Evolutionary conservation across 2,329 filamentous ascomycete genomes (phyloP), one percentile per base, ranked within the genome.

Genomic region (Aspergillus fumigatus): DNA sequence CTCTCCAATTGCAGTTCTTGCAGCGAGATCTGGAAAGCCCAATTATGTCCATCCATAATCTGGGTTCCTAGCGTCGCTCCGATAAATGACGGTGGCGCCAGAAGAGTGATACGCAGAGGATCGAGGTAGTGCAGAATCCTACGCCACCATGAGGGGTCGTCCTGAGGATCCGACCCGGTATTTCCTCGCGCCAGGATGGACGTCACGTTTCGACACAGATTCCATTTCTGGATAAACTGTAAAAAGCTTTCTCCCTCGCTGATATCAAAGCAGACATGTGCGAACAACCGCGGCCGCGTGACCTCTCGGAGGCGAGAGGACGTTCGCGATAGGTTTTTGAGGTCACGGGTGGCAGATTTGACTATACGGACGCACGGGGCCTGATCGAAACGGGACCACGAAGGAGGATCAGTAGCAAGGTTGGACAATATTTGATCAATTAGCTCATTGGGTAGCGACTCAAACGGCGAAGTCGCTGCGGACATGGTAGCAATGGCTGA

Each of bases 11-110:
- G 76, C 6, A 90, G 69, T 43, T 87, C 79, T 62, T 90, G 87
- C 53, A 83, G 81, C 6, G 80, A 79, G 59, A 84, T 83, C 54
- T 84, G 79, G 63, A 89, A 89, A 25, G 81, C 81, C 85, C 85
- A 88, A 4, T 77, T 76, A 65, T 88, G 83, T 9, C 77, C 77
- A 41, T 83, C 75, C 51, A 82, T 80, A 27, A 88, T 75, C 56
- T 77, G 78, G 4, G 81, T 81, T 19, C 82, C 82, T 4, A 88
- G 73, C 50, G 90, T 75, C 0, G 79, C 79, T 1, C 86, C 84
- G 7, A 92, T 76, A 19, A 84, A 82, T 3, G 80, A 76, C 0
- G 87, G 85, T 6, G 86, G 82, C 0, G 86, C 86, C 49, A 86
- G 70, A 53, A 88, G 73, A 7, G 82, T 82, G 57, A 88, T 68